Base-by-base conservation (phyloP, 2,329 filamentous ascomycete genomes). In the Aspergillus sp. region DNA sequence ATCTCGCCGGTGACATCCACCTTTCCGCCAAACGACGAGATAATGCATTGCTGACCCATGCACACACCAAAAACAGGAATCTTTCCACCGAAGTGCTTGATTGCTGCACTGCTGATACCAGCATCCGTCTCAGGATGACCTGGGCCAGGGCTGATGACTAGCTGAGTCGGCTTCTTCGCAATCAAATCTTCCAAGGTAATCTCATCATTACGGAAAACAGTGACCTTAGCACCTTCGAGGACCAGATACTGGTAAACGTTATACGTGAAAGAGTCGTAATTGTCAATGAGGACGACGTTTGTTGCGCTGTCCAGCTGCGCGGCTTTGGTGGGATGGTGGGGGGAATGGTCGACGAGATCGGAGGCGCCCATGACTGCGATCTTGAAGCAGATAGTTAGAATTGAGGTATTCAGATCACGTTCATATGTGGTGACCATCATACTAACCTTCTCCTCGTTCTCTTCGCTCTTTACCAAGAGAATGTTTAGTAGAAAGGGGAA, bases 261-360 rank as follows among this genome's bases (percentile, higher is more conserved):
- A 89, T 90, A 98, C 50, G 91, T 96, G 69, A 98, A 98, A 3
- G 93, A 97, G 71, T 98, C 93, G 71, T 97, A 98, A 72, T 98
- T 98, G 77, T 98, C 93, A 62, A 98, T 96, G 54, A 98, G 79
- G 53, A 98, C 81, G 49, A 98, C 79, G 70, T 97, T 97, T 49
- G 86, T 87, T 22, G 93, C 93, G 44, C 84, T 90, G 20, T 85
- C 68, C 46, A 96, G 76, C 32, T 84, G 83, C 45, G 83, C 75
- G 25, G 84, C 84, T 45, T 86, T 84, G 54, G 85, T 80, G 50
- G 88, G 87, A 69, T 95, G 84, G 61, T 63, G 67, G 61, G 90
- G 90, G 51, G 91, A 96, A 70, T 96, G 84, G 66, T 96, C 91
- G 53, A 85, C 75, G 38, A 85, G 51, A 69, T 75, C 56, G 72